phyloP scores from a whole-genome alignment of 805 yeast species.

The Starmerella bombicola region DNA sequence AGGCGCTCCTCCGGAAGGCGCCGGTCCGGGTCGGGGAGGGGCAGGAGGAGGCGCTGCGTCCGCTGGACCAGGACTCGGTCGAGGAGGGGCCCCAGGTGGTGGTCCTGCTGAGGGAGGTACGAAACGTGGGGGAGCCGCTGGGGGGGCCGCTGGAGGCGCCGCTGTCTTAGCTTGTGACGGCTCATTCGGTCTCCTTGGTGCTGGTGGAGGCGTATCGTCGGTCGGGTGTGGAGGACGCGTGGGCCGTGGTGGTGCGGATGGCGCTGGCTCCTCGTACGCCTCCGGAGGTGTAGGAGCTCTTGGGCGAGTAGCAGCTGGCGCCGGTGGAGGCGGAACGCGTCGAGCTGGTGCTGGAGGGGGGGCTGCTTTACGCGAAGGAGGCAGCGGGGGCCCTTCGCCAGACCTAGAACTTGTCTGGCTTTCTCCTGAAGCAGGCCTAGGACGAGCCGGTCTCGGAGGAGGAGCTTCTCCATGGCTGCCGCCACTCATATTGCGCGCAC shows the following conservation, averaged over 20 bases:
- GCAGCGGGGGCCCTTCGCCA: constrained; percentile 25
- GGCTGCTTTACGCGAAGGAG: constrained; percentile 25
- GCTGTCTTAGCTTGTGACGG: constrained; percentile 13
- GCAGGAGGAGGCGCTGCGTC: constrained; percentile 19
- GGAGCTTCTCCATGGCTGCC: neutral
- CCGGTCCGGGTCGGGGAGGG: constrained; percentile 20
- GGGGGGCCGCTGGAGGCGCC: constrained; percentile 6
- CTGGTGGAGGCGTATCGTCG: constrained; percentile 13
- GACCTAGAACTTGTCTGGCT: too few relatives aligned
- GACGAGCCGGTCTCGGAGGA: neutral
- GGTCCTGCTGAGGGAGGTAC: constrained; percentile 1
- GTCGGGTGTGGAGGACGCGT: constrained; percentile 13
- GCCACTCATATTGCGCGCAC: too few relatives aligned
- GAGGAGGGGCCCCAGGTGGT: constrained; percentile 9
- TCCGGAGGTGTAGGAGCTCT: constrained; percentile 15
- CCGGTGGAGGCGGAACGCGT: constrained; percentile 2
- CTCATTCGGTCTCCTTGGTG: constrained; percentile 14
- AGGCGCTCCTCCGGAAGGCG: constrained; percentile 19
- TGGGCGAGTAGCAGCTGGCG: constrained; percentile 1
- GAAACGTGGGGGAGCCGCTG: neutral
- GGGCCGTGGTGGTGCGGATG: constrained; percentile 11
- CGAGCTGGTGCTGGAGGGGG: constrained; percentile 11
- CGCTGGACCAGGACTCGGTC: constrained; percentile 9
- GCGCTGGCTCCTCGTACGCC: constrained; percentile 3
- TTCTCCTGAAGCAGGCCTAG: neutral